Evolutionary conservation across 2,329 filamentous ascomycete species (phyloP).

Genomic region (Aspergillus puulaauensis): DNA sequence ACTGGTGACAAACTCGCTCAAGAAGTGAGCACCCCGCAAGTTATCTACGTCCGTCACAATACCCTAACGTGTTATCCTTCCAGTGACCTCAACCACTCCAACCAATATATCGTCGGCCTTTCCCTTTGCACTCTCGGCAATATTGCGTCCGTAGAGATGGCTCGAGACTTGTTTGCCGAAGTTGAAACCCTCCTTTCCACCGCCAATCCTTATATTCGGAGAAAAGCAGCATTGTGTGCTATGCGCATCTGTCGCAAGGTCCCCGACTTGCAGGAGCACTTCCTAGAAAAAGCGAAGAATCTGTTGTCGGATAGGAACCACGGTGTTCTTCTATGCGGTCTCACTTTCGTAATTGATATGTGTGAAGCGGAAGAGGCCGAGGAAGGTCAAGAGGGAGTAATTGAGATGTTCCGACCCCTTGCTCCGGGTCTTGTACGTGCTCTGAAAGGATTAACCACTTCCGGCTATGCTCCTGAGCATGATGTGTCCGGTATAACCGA

Average conservation of each 20-base stretch:
- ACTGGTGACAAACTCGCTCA: conserved; percentile 93
- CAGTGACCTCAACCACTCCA: conserved; percentile 93
- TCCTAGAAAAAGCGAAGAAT: conserved; percentile 87
- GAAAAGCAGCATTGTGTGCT: conserved; percentile 96
- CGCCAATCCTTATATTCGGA: conserved; percentile 95
- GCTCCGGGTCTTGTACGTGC: conserved; percentile 85
- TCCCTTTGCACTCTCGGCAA: conserved; percentile 96
- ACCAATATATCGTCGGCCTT: conserved; percentile 96
- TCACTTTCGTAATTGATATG: conserved; percentile 86
- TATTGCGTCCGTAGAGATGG: conserved; percentile 98
- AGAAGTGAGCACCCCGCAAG: conserved; percentile 67
- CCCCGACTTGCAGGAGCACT: conserved; percentile 94
- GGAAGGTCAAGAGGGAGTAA: conserved; percentile 81
- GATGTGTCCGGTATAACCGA: conserved; percentile 98
- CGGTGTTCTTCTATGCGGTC: conserved; percentile 85
- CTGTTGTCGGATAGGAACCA: conserved; percentile 92
- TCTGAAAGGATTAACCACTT: conserved; percentile 87
- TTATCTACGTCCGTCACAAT: not conserved
- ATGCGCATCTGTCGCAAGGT: conserved; percentile 99
- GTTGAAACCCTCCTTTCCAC: conserved; percentile 90
- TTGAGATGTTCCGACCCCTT: conserved; percentile 86
- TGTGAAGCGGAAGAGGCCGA: conserved; percentile 95
- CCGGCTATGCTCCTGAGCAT: conserved; percentile 95
- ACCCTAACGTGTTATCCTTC: conserved; percentile 27
- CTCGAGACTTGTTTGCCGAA: conserved; percentile 92